Evolutionary conservation across 1,139 yeast genomes (phyloP).

Genomic region (Blastobotrys indianensis): DNA sequence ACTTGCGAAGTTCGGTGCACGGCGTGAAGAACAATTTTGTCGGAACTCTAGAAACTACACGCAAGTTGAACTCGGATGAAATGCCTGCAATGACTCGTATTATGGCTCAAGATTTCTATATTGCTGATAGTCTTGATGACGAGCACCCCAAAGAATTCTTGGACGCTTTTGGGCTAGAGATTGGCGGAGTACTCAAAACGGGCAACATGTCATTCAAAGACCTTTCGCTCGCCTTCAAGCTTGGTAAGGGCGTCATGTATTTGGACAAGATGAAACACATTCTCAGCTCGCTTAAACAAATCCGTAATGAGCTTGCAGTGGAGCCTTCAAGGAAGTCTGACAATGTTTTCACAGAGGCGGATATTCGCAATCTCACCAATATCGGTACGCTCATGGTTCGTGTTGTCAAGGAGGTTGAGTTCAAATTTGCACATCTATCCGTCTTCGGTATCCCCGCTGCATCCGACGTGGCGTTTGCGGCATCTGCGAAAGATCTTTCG

Average conservation of each 20-base stretch:
- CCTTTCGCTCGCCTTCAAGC: slow-evolving; percentile 29
- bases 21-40: slow-evolving; percentile 24
- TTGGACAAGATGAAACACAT: slow-evolving; percentile 21
- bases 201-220: slow-evolving; percentile 31
- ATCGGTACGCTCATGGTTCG: slow-evolving; percentile 30
- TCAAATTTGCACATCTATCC: slow-evolving; percentile 29
- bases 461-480: slow-evolving; percentile 19
- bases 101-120: slow-evolving; percentile 27
- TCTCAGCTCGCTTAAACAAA: slow-evolving; percentile 12
- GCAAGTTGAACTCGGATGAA: slow-evolving; percentile 27
- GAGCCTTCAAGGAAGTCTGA: neutral
- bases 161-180: slow-evolving; percentile 29
- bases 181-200: slow-evolving; percentile 32
- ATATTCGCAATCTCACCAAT: slow-evolving; percentile 22
- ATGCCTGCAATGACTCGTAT: slow-evolving; percentile 27
- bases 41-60: slow-evolving; percentile 33
- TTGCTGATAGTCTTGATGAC: slow-evolving; percentile 25
- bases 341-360: slow-evolving; percentile 15
- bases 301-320: slow-evolving; percentile 13
- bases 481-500: slow-evolving; percentile 34
- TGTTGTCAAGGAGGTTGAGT: slow-evolving; percentile 34
- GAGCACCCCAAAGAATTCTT: slow-evolving; percentile 31
- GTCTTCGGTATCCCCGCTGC: slow-evolving; percentile 17
- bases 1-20: slow-evolving; percentile 21
- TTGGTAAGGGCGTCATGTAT: slow-evolving; percentile 25